Evolutionary conservation across 176 grass and related monocot species (phyloP).

Genomic region (Musa beccarii): DNA sequence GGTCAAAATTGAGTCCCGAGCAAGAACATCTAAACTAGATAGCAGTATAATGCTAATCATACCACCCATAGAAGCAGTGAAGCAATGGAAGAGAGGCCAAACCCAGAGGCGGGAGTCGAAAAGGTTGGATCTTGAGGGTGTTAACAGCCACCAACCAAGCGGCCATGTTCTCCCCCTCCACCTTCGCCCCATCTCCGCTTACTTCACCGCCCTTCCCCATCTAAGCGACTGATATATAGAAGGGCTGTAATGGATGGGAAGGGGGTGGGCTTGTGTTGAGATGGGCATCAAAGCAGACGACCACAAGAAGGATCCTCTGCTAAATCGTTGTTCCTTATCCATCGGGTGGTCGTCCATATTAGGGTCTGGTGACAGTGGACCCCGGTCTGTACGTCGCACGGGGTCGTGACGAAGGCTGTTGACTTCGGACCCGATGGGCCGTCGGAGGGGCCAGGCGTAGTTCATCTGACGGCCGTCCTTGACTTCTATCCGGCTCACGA

Average conservation of each 20-base stretch:
- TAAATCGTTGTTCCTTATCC: too few species aligned
- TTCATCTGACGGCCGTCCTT: too few species aligned
- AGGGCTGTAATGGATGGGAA: background rate
- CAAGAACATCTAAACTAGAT: background rate
- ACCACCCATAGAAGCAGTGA: background rate
- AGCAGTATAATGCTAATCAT: background rate
- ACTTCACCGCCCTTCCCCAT: slow-evolving; percentile 79
- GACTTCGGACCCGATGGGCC: too few species aligned
- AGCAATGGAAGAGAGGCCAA: background rate
- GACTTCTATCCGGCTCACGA: too few species aligned
- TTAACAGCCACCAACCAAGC: slow-evolving; percentile 80
- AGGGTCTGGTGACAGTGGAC: too few species aligned
- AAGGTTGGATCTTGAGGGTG: slow-evolving; percentile 93
- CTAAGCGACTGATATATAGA: background rate
- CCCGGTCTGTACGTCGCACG: too few species aligned
- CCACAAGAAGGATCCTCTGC: too few species aligned
- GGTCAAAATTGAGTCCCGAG: background rate
- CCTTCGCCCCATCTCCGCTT: slow-evolving; percentile 20
- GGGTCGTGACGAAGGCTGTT: too few species aligned
- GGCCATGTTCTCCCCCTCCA: slow-evolving; percentile 70
- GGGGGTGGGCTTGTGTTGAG: background rate
- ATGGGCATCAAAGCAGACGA: too few species aligned
- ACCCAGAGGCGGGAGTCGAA: slow-evolving; percentile 67
- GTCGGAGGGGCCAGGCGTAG: too few species aligned
- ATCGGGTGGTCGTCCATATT: too few species aligned